Percentiles rank a stretch among this genome's conserved stretches.
Evolutionary conservation across 2,329 filamentous ascomycete species (phyloP).

Genomic region (Colletotrichum noveboracense): DNA sequence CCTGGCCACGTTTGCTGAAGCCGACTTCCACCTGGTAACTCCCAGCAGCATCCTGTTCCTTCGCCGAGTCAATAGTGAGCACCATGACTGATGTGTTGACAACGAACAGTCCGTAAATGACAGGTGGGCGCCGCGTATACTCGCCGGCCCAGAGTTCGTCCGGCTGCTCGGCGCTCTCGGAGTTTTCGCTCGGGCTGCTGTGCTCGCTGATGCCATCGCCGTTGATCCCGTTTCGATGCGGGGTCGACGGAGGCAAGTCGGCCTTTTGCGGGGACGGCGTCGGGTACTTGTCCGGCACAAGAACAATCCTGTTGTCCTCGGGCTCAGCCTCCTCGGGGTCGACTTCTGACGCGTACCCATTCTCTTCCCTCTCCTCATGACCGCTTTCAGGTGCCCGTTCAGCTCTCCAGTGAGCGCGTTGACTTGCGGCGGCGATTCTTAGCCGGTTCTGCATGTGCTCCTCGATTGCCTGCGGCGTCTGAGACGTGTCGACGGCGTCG

Average conservation of each 20-base stretch:
- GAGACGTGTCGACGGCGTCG: constrained; percentile 37
- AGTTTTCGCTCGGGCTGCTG: not conserved
- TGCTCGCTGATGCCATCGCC: not conserved
- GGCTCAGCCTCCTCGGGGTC: constrained; percentile 13
- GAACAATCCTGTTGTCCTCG: constrained; percentile 18
- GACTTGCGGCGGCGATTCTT: constrained; percentile 36
- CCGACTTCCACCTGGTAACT: constrained; percentile 48
- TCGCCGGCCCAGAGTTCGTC: not conserved
- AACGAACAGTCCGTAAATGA: constrained; percentile 49
- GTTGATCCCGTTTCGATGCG: not conserved
- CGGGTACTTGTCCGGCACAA: constrained; percentile 17
- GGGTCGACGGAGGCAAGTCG: not conserved
- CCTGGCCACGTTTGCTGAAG: constrained; percentile 42
- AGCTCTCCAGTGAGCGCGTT: constrained; percentile 38
- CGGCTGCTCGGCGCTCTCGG: not conserved
- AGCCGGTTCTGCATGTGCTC: constrained; percentile 40
- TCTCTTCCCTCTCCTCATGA: not conserved
- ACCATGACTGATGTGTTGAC: constrained; percentile 43
- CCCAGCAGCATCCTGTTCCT: constrained; percentile 36
- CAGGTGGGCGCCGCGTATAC: constrained; percentile 33
- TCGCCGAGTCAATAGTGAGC: constrained; percentile 43
- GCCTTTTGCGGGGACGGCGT: not conserved
- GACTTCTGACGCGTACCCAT: not conserved
- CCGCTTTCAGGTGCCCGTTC: constrained; percentile 13
- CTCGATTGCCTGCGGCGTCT: constrained; percentile 34